Evolutionary conservation across 495 filamentous ascomycete genomes (phyloP), one percentile per base, ranked within the genome.

Genomic region (Immersiella caudata): DNA sequence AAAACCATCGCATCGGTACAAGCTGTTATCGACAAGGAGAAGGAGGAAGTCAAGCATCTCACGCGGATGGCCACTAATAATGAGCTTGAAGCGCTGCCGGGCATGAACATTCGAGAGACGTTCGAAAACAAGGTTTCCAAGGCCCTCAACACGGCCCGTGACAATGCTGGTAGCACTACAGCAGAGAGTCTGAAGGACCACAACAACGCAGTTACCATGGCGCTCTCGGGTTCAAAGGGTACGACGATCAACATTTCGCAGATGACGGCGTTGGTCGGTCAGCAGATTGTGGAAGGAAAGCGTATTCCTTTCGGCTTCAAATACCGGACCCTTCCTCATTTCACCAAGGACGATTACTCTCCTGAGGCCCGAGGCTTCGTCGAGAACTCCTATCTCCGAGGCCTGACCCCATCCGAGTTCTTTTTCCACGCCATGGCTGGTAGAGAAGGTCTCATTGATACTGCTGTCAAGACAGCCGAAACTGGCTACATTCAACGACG

Each of bases 391-490:
- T 99, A 99, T 72, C 87, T 99, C 27, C 91, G 95, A 83, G 95
- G 95, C 40, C 81, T 99, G 66, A 99, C 95, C 0, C 94, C 95
- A 1, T 90, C 91, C 1, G 95, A 99, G 72, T 99, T 98, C 79
- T 99, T 97, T 84, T 99, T 99, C 85, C 95, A 99, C 82, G 95
- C 95, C 70, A 99, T 99, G 95, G 95, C 95, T 81, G 95, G 95
- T 91, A 90, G 95, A 81, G 95, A 99, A 80, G 95, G 95, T 95
- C 84, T 99, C 55, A 99, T 99, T 71, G 95, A 99, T 86, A 99
- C 95, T 22, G 95, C 95, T 71, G 95, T 99, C 75, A 99, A 99
- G 85, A 99, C 95, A 67, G 95, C 95, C 36, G 95, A 99, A 75
- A 99, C 95, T 51, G 95, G 95, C 80, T 99, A 99, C 77, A 98